Conservation (phyloP, 192 early-diverging fungal genomes). For the Podochytrium sp. region DNA sequence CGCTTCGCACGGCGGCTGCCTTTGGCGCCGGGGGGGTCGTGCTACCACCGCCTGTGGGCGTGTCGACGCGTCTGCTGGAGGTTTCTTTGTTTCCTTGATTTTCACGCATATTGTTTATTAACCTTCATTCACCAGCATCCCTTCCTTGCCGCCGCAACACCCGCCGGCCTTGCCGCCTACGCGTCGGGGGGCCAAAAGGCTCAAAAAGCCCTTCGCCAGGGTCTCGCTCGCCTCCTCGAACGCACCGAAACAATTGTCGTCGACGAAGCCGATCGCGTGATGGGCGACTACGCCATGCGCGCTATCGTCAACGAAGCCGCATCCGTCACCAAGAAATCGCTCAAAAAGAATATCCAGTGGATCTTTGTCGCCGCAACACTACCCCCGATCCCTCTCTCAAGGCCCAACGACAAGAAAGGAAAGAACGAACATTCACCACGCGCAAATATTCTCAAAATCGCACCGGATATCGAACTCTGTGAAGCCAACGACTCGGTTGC, state of each 20-base stretch:
- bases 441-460: conserved; percentile 20
- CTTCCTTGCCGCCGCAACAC: not conserved
- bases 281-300: conserved; percentile 53
- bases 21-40: not conserved
- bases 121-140: not conserved
- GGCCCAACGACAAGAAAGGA: not conserved
- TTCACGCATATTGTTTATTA: no score
- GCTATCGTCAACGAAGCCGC: conserved; percentile 61
- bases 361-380: conserved; percentile 44
- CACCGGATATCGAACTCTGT: conserved; percentile 20
- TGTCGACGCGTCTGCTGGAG: not conserved
- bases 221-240: conserved; percentile 45
- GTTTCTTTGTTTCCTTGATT: no score
- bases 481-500: not conserved
- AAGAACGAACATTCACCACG: conserved; percentile 16
- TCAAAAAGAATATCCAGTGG: conserved; percentile 30
- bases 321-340: conserved; percentile 29
- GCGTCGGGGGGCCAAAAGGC: not conserved
- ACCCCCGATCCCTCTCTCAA: conserved; percentile 26
- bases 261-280: conserved; percentile 39
- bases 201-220: conserved; percentile 64
- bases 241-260: conserved; percentile 28
- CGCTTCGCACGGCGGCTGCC: not conserved
- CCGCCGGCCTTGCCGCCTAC: not conserved
- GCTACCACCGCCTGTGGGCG: conserved; percentile 13